A percentile compares a stretch with the other conserved stretches of the same genome.
Conservation (phyloP, 164 flowering plant genomes). For the Sextonia rubra region DNA sequence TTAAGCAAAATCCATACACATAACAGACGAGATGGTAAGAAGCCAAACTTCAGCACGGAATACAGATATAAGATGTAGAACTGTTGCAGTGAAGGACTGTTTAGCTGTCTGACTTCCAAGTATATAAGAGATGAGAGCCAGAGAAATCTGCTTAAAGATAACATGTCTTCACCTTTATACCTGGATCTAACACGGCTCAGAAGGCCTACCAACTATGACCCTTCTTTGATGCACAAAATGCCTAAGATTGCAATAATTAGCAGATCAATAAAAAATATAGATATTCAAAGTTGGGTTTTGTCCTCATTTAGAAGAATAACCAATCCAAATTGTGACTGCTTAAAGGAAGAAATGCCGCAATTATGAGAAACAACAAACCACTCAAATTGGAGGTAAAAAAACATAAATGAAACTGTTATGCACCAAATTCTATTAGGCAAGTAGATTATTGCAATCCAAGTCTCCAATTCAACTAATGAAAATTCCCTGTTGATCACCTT, state of each 20-base stretch:
- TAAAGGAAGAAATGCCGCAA: background rate
- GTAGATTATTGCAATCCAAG: background rate
- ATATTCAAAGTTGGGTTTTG: background rate
- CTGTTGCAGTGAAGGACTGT: background rate
- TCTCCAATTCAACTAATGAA: background rate
- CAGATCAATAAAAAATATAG: too few species aligned
- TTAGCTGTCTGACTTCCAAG: background rate
- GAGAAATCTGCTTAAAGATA: too few species aligned
- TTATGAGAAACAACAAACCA: background rate
- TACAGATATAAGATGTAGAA: background rate
- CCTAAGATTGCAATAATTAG: background rate
- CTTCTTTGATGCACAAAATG: background rate
- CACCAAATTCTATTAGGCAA: background rate
- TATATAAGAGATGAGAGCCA: background rate
- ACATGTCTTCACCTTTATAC: too few species aligned
- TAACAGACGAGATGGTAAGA: background rate
- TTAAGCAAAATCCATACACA: background rate
- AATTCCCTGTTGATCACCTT: too few species aligned
- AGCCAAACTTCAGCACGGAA: background rate
- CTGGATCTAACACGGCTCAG: background rate
- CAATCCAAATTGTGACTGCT: background rate
- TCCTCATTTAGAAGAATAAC: background rate
- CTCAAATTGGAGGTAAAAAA: too few species aligned
- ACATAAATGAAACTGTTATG: too few species aligned
- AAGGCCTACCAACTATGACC: background rate